These are phyloP conservation scores for Nepenthes gracilis DNA, from an alignment of 148 eudicot genomes.

Conservation along the genomic window DNA sequence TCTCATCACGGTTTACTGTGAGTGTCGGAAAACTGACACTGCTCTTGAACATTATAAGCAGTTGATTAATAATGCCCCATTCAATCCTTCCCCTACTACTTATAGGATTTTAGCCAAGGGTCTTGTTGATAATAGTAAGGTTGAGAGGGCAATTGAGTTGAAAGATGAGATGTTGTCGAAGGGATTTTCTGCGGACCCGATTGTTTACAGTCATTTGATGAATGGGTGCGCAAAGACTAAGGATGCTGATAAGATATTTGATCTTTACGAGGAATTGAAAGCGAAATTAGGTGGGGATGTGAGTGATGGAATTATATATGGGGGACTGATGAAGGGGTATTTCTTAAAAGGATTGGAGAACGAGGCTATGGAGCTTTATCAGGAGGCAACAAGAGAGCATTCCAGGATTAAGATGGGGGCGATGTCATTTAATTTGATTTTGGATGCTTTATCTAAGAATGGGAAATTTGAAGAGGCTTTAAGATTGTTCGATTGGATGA, in stretches of 20 bases:
- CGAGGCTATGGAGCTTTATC: slow-evolving; percentile 62
- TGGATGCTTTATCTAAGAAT: slow-evolving; percentile 74
- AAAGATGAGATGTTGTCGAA: slow-evolving; percentile 71
- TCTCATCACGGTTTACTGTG: slow-evolving; percentile 54
- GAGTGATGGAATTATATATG: slow-evolving; percentile 55
- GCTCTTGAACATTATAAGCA: slow-evolving; percentile 76
- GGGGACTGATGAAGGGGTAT: slow-evolving; percentile 72
- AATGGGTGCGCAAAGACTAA: slow-evolving; percentile 42
- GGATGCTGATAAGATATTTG: slow-evolving; percentile 51
- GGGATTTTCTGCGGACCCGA: slow-evolving; percentile 47
- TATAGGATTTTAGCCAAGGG: slow-evolving; percentile 65
- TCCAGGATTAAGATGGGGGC: slow-evolving; percentile 62
- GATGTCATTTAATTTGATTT: slow-evolving; percentile 48
- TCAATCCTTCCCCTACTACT: slow-evolving; percentile 61
- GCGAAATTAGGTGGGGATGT: slow-evolving; percentile 54
- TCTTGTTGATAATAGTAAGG: slow-evolving; percentile 52
- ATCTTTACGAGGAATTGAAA: slow-evolving; percentile 66
- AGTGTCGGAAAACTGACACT: slow-evolving; percentile 64
- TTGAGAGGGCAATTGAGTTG: slow-evolving; percentile 67
- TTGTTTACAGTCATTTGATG: slow-evolving; percentile 70
- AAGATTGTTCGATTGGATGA: slow-evolving; percentile 66
- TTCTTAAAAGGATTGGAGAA: slow-evolving; percentile 68
- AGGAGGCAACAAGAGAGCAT: slow-evolving; percentile 34
- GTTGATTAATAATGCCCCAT: slow-evolving; percentile 70
- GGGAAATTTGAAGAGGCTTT: slow-evolving; percentile 72